Percentiles rank a stretch among this genome's conserved stretches.
Conservation (phyloP, 2,329 filamentous ascomycete species). For the Microthyrium microscopicum region DNA sequence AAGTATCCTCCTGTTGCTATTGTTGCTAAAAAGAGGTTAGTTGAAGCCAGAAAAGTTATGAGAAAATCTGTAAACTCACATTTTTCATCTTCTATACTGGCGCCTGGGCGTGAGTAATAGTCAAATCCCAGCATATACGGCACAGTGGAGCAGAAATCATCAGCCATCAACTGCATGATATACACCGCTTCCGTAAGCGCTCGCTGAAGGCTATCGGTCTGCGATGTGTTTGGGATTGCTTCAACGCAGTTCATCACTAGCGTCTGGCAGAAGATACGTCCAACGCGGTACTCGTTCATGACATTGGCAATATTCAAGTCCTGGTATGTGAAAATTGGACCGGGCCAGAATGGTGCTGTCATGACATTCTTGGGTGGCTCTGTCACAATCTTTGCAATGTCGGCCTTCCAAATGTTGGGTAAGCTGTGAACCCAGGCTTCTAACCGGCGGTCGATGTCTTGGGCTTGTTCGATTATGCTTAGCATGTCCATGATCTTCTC, state of each 20-base stretch:
- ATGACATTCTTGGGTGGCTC: constrained; percentile 15
- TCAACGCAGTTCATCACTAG: constrained; percentile 21
- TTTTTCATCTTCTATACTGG: constrained; percentile 13
- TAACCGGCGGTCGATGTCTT: constrained; percentile 20
- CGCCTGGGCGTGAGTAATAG: constrained; percentile 18
- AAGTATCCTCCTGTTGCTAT: constrained; percentile 24
- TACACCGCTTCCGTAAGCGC: constrained; percentile 4
- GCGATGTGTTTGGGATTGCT: background rate
- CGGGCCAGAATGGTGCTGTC: constrained; percentile 18
- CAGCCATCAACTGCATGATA: constrained; percentile 18
- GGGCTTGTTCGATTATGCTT: constrained; percentile 18
- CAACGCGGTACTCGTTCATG: constrained; percentile 24
- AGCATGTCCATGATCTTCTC: constrained; percentile 15
- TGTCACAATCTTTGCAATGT: constrained; percentile 8
- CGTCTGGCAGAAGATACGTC: constrained; percentile 22
- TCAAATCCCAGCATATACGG: constrained; percentile 23
- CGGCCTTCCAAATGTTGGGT: constrained; percentile 19
- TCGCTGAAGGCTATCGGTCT: constrained; percentile 2
- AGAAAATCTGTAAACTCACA: background rate
- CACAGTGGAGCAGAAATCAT: constrained; percentile 23
- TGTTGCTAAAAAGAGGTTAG: constrained; percentile 15
- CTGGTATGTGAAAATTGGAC: constrained; percentile 23
- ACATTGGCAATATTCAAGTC: constrained; percentile 23
- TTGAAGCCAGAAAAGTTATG: no score
- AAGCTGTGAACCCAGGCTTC: constrained; percentile 21